Evolutionary conservation across 164 flowering plant species (phyloP).

Genomic region (Vitis cinerea): DNA sequence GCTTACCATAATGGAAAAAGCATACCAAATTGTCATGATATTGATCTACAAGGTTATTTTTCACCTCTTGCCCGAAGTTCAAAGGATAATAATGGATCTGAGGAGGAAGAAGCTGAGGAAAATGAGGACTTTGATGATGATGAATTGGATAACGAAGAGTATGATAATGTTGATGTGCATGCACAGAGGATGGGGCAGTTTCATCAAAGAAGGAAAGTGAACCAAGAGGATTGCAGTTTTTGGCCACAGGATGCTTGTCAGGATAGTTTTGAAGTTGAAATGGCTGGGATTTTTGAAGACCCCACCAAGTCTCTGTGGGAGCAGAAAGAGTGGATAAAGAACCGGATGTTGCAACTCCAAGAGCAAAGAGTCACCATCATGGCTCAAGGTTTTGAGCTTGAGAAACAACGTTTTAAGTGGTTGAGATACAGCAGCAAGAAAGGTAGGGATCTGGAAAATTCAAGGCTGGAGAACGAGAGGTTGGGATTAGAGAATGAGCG

Average conservation of each 20-base stretch:
- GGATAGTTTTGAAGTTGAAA: constrained; percentile 26
- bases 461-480: constrained; percentile 58
- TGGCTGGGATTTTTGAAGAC: constrained; percentile 31
- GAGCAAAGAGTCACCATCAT: constrained; percentile 38
- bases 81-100: constrained; percentile 22
- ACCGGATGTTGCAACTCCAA: constrained; percentile 32
- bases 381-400: constrained; percentile 48
- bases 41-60: too few species aligned
- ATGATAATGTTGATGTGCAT: constrained; percentile 19
- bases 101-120: constrained; percentile 39
- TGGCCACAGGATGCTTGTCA: constrained; percentile 15
- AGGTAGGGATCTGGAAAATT: constrained; percentile 54
- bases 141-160: constrained; percentile 28
- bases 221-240: constrained; percentile 17
- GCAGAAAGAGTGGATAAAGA: constrained; percentile 42
- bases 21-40: too few species aligned
- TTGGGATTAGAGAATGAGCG: constrained; percentile 50
- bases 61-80: background rate
- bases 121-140: constrained; percentile 37
- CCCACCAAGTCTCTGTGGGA: constrained; percentile 34
- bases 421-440: constrained; percentile 51
- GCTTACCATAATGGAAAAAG: constrained; percentile 37
- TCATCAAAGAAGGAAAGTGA: constrained; percentile 14
- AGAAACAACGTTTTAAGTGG: constrained; percentile 58
- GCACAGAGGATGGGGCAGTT: constrained; percentile 19